A percentile compares a stretch with the other conserved stretches of the same genome.
These are phyloP conservation scores for Astrocystis sublimbata DNA, from an alignment of 495 filamentous ascomycete genomes.

Conservation along the genomic window DNA sequence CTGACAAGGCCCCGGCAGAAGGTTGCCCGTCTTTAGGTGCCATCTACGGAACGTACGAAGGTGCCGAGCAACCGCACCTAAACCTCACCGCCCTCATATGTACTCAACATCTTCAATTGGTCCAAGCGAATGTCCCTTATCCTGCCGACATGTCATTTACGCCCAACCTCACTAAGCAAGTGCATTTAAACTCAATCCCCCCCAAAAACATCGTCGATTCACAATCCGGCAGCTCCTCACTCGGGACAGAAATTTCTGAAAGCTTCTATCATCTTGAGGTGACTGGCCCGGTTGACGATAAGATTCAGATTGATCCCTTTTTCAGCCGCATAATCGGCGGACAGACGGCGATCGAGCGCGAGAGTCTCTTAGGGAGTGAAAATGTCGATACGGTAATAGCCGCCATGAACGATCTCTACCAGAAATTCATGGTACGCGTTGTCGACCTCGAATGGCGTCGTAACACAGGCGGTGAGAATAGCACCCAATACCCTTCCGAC, in stretches of 20 bases:
- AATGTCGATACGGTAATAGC: neutral
- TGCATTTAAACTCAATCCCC: neutral
- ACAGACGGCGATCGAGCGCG: no score
- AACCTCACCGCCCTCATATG: neutral
- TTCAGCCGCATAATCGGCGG: neutral
- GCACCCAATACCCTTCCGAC: neutral
- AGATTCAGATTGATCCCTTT: neutral
- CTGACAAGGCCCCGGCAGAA: neutral
- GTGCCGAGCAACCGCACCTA: neutral
- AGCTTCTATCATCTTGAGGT: neutral
- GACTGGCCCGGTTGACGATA: neutral
- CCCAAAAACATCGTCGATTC: neutral
- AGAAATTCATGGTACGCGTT: neutral
- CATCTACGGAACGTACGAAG: conserved; percentile 1
- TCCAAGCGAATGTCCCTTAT: neutral
- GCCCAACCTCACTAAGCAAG: neutral
- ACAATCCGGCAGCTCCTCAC: neutral
- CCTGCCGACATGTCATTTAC: neutral
- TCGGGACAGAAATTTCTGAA: neutral
- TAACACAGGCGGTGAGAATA: neutral
- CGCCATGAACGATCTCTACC: neutral
- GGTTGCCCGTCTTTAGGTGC: neutral
- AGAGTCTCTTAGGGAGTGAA: neutral
- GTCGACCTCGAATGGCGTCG: neutral
- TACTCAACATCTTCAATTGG: neutral